A percentile compares a stretch with the other conserved stretches of the same genome.
These are phyloP conservation scores for Globisporangium barbulae DNA, from an alignment of 352 stramenopile species.

Conservation along the genomic window DNA sequence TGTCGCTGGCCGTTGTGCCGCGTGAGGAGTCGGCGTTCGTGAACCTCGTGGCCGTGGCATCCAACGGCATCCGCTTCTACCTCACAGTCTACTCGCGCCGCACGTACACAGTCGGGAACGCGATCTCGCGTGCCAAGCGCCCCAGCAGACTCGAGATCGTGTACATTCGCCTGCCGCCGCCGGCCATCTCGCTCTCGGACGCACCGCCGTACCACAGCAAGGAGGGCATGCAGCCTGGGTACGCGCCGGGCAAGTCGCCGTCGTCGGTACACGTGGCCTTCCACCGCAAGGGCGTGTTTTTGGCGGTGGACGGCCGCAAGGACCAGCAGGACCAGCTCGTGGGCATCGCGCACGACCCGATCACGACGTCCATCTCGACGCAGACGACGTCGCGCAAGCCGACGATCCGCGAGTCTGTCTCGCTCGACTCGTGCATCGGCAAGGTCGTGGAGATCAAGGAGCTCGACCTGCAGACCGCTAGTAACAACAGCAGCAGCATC, in stretches of 20 bases:
- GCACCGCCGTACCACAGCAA: constrained; percentile 82
- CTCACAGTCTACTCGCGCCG: constrained; percentile 85
- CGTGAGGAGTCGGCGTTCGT: constrained; percentile 79
- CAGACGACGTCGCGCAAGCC: constrained; percentile 55
- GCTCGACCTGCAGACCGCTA: constrained; percentile 29
- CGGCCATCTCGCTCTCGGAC: constrained; percentile 61
- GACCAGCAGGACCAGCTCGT: constrained; percentile 80
- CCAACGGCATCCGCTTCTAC: constrained; percentile 94
- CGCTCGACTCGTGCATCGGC: constrained; percentile 68
- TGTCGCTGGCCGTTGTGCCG: constrained; percentile 59
- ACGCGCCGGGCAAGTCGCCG: constrained; percentile 73
- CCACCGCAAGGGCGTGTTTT: constrained; percentile 75
- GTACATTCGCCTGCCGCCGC: constrained; percentile 78
- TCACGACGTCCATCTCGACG: constrained; percentile 61
- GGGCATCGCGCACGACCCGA: constrained; percentile 68
- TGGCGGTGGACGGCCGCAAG: constrained; percentile 72
- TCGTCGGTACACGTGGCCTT: constrained; percentile 76
- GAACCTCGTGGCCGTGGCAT: constrained; percentile 91
- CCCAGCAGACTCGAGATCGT: constrained; percentile 71
- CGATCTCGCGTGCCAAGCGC: constrained; percentile 44
- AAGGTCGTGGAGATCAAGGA: constrained; percentile 85
- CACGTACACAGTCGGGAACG: constrained; percentile 35
- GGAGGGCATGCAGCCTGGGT: constrained; percentile 84
- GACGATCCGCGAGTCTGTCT: constrained; percentile 74
- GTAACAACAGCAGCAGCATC: constrained; percentile 18